Evolutionary conservation across 1,139 yeast species (phyloP).

Genomic region (Petasospora fabianii): DNA sequence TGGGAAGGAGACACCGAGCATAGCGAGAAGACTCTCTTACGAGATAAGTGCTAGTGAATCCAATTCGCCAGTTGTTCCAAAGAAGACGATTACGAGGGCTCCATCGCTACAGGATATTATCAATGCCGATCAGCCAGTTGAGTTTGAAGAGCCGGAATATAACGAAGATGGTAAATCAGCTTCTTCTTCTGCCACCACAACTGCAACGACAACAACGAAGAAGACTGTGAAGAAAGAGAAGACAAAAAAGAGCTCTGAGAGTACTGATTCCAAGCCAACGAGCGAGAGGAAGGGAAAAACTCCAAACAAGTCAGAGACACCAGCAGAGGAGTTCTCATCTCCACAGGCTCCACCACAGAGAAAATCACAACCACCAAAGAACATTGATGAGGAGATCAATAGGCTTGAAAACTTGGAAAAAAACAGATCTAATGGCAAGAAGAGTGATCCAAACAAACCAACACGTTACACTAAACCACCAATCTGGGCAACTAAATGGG

Average conservation of each 20-base stretch:
- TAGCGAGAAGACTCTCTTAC: conserved; percentile 29
- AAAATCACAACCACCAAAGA: not conserved
- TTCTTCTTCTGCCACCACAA: no score
- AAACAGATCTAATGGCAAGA: not conserved
- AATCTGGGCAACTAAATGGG: conserved; percentile 79
- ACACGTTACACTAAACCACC: conserved; percentile 65
- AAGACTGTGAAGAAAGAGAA: not conserved
- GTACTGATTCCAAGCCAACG: no score
- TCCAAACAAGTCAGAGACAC: not conserved
- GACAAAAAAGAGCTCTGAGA: conserved; percentile 2
- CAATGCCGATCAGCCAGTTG: conserved; percentile 13
- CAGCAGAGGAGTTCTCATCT: not conserved
- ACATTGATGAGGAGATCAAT: conserved; percentile 11
- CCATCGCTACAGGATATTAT: conserved; percentile 17
- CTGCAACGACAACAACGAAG: not conserved
- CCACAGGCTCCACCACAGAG: not conserved
- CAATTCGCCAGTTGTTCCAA: conserved; percentile 26
- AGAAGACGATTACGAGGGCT: conserved; percentile 20
- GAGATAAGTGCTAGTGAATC: conserved; percentile 24
- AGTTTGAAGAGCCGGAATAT: conserved; percentile 14
- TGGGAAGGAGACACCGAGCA: conserved; percentile 35
- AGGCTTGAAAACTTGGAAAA: conserved; percentile 4
- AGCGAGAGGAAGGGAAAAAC: conserved; percentile 3
- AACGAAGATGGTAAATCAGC: conserved; percentile 3
- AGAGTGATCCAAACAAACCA: conserved; percentile 41